Conservation (phyloP, 768 basidiomycete genomes). For the Russula virescens region DNA sequence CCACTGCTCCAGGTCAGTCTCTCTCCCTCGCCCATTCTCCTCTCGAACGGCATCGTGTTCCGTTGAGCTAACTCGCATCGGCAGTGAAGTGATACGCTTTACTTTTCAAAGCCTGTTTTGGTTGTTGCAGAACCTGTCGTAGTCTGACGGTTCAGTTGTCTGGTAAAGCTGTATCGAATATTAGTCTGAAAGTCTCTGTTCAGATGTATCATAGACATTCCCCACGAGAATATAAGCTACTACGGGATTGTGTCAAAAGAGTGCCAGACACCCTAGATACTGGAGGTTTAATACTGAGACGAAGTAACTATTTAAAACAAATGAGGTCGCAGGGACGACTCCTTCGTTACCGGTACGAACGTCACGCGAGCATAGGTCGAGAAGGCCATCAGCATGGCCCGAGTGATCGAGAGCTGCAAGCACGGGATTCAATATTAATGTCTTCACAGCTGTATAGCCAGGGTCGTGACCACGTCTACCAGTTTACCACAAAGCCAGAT, state of each 20-base stretch:
- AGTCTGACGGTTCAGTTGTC: too few relatives aligned
- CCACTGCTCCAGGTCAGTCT: slow-evolving; percentile 50
- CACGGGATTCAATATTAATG: too few relatives aligned
- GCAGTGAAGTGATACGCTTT: slow-evolving; percentile 21
- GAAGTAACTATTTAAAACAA: slow-evolving; percentile 15
- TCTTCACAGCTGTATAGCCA: too few relatives aligned
- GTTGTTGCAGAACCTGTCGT: background rate
- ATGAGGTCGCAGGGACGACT: slow-evolving; percentile 72
- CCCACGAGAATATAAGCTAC: slow-evolving; percentile 18
- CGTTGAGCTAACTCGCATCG: background rate
- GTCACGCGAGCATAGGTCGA: slow-evolving; percentile 85
- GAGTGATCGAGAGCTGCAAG: too few relatives aligned
- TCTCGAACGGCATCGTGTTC: background rate
- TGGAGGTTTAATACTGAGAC: slow-evolving; percentile 17
- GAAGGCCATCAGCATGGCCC: too few relatives aligned
- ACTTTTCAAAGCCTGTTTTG: background rate
- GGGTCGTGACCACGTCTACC: too few relatives aligned
- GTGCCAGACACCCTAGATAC: slow-evolving; percentile 15
- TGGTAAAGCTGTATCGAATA: background rate
- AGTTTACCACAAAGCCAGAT: slow-evolving; percentile 48
- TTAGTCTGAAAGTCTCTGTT: slow-evolving; percentile 6
- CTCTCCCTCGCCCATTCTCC: background rate
- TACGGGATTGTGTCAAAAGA: slow-evolving; percentile 18
- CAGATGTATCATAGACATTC: slow-evolving; percentile 12
- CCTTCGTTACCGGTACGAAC: slow-evolving; percentile 75